Evolutionary conservation across 345 rosid species (phyloP), one percentile per base, ranked within the genome.

Genomic region (Eutrema japonicum): DNA sequence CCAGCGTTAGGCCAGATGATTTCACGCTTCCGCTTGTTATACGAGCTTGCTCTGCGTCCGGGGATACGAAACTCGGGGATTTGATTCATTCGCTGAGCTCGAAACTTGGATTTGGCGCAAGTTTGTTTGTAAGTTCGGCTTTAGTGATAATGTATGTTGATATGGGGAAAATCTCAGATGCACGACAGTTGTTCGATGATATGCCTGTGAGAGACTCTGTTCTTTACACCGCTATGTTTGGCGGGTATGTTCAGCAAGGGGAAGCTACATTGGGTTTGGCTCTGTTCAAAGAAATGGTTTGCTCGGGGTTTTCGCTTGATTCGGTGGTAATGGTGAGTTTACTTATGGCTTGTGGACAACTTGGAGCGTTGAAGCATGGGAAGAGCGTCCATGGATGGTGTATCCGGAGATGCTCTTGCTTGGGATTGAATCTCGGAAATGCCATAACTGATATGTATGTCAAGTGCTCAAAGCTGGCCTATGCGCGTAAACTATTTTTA

Each of bases 381-480:
- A 86, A 81, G 75, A 83, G 80, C 65, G 85, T 85, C 10, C 93
- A 88, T 73, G 89, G 84, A 4, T 88, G 91, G 88, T 82, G 87
- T 75, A 48, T 85, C 49, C 78, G 86, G 14, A 88, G 82, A 55
- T 82, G 72, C 59, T 64, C 72, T 35, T 64, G 33, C 12, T 59
- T 85, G 32, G 91, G 81, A 1, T 74, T 86, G 82, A 88, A 78
- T 73, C 78, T 88, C 10, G 89, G 80, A 2, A 88, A 88, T 71
- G 89, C 89, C 2, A 64, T 82, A 3, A 69, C 81, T 0, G 93
- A 88, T 63, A 66, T 85, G 84, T 88, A 86, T 33, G 80, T 86
- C 0, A 88, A 88, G 61, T 86, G 88, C 65, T 68, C 84, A 10
- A 61, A 32, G 2, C 43, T 86, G 27, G 56, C 1, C 27, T 71